Evolutionary conservation across 2,329 filamentous ascomycete species (phyloP).

Genomic region (Trichoderma koningii): DNA sequence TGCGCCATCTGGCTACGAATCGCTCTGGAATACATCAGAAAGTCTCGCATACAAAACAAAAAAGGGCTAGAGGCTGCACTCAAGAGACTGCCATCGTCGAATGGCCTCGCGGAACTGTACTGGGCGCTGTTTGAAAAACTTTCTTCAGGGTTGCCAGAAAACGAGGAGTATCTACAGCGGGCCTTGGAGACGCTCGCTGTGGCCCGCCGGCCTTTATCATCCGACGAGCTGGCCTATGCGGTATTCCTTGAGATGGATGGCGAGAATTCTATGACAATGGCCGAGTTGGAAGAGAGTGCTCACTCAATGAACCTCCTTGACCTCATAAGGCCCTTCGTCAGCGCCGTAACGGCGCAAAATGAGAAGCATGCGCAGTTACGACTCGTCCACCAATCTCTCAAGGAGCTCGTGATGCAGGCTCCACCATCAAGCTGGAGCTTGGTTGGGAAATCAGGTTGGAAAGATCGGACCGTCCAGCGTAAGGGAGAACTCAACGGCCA

Average conservation of each 20-base stretch:
- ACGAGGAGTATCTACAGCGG: not conserved
- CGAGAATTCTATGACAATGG: not conserved
- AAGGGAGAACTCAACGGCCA: constrained; percentile 8
- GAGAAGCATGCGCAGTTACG: constrained; percentile 10
- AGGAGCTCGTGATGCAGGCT: constrained; percentile 22
- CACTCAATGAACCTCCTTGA: constrained; percentile 21
- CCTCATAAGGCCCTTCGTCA: constrained; percentile 20
- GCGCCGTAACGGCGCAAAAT: not conserved
- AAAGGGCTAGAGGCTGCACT: not conserved
- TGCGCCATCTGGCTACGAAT: constrained; percentile 26
- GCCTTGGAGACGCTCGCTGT: constrained; percentile 23
- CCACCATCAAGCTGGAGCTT: constrained; percentile 4
- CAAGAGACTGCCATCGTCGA: constrained; percentile 5
- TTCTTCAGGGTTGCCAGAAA: constrained; percentile 2
- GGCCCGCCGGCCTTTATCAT: constrained; percentile 12
- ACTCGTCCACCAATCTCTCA: constrained; percentile 26
- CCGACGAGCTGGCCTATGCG: constrained; percentile 16
- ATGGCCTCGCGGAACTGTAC: constrained; percentile 20
- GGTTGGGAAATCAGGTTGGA: not conserved
- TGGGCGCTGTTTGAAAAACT: constrained; percentile 15
- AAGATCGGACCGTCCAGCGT: not conserved
- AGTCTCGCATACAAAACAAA: not conserved
- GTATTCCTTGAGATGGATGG: constrained; percentile 19
- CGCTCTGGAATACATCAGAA: constrained; percentile 15
- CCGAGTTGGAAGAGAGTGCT: constrained; percentile 3